Evolutionary conservation across 352 stramenopile species (phyloP).

Genomic region (Peronospora farinosa): DNA sequence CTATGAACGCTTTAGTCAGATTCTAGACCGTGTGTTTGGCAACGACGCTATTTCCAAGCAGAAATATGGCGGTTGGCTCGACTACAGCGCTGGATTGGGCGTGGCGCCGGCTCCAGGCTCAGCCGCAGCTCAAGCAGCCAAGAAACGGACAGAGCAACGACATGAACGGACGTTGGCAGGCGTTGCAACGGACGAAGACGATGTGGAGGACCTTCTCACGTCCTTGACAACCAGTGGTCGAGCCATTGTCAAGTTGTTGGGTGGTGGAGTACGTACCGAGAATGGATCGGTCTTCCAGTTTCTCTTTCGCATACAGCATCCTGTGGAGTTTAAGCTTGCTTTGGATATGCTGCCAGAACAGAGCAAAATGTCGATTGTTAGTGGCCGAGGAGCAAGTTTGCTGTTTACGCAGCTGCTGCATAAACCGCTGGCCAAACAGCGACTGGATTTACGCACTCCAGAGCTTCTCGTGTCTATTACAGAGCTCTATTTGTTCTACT

Average conservation of each 20-base stretch:
- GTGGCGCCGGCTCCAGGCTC: constrained; percentile 15
- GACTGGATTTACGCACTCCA: constrained; percentile 62
- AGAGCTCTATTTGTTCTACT: constrained; percentile 82
- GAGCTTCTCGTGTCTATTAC: constrained; percentile 81
- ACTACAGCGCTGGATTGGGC: constrained; percentile 60
- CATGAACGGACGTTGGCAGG: constrained; percentile 33
- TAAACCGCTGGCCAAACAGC: constrained; percentile 74
- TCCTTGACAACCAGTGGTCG: constrained; percentile 44
- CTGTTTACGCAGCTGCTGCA: constrained; percentile 82
- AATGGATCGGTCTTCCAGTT: constrained; percentile 77
- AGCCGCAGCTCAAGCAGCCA: constrained; percentile 11
- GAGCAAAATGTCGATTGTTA: constrained; percentile 73
- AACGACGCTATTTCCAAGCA: constrained; percentile 68
- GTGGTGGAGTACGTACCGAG: constrained; percentile 52
- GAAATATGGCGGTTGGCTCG: constrained; percentile 77
- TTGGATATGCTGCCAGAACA: constrained; percentile 75
- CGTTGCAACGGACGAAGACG: constrained; percentile 45
- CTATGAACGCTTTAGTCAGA: constrained; percentile 83
- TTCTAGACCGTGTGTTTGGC: constrained; percentile 74
- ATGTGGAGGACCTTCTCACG: constrained; percentile 49
- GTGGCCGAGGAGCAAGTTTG: constrained; percentile 52
- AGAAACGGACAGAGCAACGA: constrained; percentile 35
- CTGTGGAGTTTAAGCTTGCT: constrained; percentile 76
- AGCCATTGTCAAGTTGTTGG: constrained; percentile 52
- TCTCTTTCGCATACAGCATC: constrained; percentile 66